These are phyloP conservation scores for Fusarium sp. DNA, from an alignment of 2,329 filamentous ascomycete species.

Conservation along the genomic window DNA sequence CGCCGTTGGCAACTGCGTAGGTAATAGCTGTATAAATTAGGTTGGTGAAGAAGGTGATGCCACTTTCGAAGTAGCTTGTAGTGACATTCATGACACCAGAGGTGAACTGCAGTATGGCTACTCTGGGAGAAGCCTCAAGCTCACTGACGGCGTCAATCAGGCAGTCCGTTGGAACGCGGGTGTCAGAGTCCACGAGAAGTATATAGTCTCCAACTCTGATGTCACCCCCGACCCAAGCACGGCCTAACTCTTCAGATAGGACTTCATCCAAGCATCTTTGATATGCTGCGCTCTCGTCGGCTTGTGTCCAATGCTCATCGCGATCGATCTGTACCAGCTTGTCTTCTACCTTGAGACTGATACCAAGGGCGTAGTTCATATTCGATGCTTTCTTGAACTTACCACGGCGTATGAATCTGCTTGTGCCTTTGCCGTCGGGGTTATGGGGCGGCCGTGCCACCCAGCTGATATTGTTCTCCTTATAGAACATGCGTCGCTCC, in stretches of 20 bases:
- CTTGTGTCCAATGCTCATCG: background rate
- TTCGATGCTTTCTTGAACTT: slow-evolving; percentile 75
- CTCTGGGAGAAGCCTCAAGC: slow-evolving; percentile 75
- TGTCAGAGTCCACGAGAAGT: slow-evolving; percentile 64
- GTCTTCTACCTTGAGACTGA: slow-evolving; percentile 66
- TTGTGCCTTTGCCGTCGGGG: background rate
- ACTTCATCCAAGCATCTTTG: background rate
- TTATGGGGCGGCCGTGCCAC: slow-evolving; percentile 58
- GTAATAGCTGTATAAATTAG: slow-evolving; percentile 79
- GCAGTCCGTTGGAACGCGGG: slow-evolving; percentile 71
- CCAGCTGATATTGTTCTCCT: slow-evolving; percentile 68
- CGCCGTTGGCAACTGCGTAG: slow-evolving; percentile 76
- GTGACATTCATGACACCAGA: slow-evolving; percentile 83
- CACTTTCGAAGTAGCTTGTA: slow-evolving; percentile 76
- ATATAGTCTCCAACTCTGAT: background rate
- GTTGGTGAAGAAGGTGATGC: slow-evolving; percentile 71
- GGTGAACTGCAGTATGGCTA: slow-evolving; percentile 77
- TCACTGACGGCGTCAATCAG: slow-evolving; percentile 76
- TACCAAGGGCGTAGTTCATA: slow-evolving; percentile 72
- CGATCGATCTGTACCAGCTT: slow-evolving; percentile 49
- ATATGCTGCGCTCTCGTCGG: background rate
- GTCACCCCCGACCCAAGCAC: background rate
- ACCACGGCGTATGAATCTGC: slow-evolving; percentile 64
- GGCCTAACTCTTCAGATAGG: background rate
- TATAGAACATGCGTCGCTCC: slow-evolving; percentile 65